Evolutionary conservation across 495 filamentous ascomycete species (phyloP), one percentile per base, ranked within the genome.

Genomic region (Cladorrhinum samala): DNA sequence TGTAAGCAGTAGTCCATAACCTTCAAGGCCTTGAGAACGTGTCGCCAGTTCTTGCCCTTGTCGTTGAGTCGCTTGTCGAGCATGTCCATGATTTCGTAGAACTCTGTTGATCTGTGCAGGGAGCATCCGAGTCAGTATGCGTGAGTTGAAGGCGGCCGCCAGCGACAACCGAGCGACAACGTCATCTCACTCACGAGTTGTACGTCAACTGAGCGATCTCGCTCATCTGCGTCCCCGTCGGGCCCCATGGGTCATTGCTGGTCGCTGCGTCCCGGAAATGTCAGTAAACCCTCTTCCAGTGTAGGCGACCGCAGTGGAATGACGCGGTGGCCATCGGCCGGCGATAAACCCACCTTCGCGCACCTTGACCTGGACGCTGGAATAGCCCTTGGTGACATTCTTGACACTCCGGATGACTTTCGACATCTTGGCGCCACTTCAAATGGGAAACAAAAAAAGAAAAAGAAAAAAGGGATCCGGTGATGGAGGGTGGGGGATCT

Each of bases 1-100:
- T 99, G 94, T 30, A 99, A 77, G 74, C 90, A 95, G 71, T 99
- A 99, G 71, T 99, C 94, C 53, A 96, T 79, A 54, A 99, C 94
- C 68, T 97, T 99, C 52, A 99, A 73, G 23, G 91, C 93, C 73
- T 99, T 99, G 50, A 99, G 77, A 2, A 99, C 94, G 69, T 99
- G 94, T 60, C 94, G 84, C 94, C 94, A 99, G 70, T 99, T 99
- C 79, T 96, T 99, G 61, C 94, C 94, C 70, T 99, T 99, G 68
- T 99, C 94, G 61, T 99, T 99, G 61, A 99, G 77, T 54, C 94
- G 87, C 77, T 97, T 97, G 72, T 97, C 94, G 55, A 99, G 77
- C 93, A 99, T 99, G 70, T 97, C 94, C 85, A 99, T 95, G 61
- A 99, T 96, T 65, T 99, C 91, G 76, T 95, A 94, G 72, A 97